Base-by-base conservation (phyloP, 164 flowering plant species). In the Annona cherimola region DNA sequence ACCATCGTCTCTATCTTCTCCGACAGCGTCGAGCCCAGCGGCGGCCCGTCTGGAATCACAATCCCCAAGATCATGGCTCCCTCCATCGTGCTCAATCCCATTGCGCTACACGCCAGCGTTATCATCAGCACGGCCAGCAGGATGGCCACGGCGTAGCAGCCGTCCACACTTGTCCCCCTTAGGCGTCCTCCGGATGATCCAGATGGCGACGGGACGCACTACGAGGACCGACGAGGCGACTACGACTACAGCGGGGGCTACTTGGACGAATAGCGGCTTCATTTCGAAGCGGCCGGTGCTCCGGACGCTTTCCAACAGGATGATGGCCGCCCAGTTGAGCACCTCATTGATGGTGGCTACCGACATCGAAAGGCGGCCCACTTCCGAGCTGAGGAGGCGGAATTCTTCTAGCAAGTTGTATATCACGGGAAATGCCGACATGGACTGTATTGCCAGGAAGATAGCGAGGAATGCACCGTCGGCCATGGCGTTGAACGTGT, bases 41-140 rank as follows among this genome's bases (percentile, higher is more conserved):
- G 92, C 0, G 97, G 97, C 4, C 97, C 95, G 60, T 87, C 87
- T 0, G 96, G 97, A 0, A 92, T 78, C 0, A 78, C 86, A 41
- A 92, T 40, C 0, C 97, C 97, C 0, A 88, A 54, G 85, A 87
- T 80, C 12, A 87, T 35, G 0, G 96, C 83, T 0, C 92, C 95
- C 46, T 81, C 80, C 0, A 67, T 82, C 18, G 88, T 73, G 18
- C 84, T 85, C 0, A 81, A 45, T 1, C 95, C 93, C 4, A 82
- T 72, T 55, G 79, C 44, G 71, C 88, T 93, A 1, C 87, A 76
- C 0, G 84, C 0, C 42, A 88, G 85, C 0, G 84, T 87, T 18
- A 50, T 71, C 20, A 70, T 4, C 46, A 86, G 20, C 7, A 71
- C 70, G 6, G 61, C 4, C 0, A 71, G 0, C 3, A 81, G 55